Conservation (phyloP, 2,329 filamentous ascomycete species). For the Alternaria conjuncta region DNA sequence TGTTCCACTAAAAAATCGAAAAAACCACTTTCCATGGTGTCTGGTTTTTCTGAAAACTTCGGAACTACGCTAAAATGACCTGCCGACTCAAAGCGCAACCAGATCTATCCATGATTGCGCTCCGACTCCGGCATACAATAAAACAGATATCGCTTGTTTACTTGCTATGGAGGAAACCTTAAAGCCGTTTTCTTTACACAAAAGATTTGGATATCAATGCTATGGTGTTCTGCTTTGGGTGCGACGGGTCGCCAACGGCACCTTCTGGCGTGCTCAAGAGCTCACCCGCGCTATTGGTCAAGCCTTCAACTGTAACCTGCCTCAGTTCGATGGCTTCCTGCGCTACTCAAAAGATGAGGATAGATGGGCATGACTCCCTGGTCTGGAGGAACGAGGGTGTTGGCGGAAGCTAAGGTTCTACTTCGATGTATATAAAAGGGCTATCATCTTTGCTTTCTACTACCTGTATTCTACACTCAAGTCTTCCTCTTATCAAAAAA, state of each 20-base stretch:
- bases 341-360: neutral
- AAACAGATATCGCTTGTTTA: accelerated
- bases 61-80: too few species aligned
- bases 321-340: slow-evolving; percentile 16
- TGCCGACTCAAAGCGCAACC: neutral
- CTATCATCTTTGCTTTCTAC: neutral
- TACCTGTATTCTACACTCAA: too few species aligned
- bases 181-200: too few species aligned
- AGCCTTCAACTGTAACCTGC: slow-evolving; percentile 33
- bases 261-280: slow-evolving; percentile 71
- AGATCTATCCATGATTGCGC: accelerated
- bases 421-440: neutral
- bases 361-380: accelerated
- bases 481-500: too few species aligned
- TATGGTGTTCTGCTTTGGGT: too few species aligned
- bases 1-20: neutral
- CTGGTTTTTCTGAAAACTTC: neutral
- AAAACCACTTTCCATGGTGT: accelerated
- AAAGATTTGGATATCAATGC: too few species aligned
- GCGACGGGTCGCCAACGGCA: slow-evolving; percentile 73
- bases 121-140: neutral
- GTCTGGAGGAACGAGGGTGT: neutral
- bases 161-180: neutral
- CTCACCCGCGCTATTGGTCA: slow-evolving; percentile 44
- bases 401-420: neutral